Conservation (phyloP, 805 yeast species). For the Pichia scutulata region DNA sequence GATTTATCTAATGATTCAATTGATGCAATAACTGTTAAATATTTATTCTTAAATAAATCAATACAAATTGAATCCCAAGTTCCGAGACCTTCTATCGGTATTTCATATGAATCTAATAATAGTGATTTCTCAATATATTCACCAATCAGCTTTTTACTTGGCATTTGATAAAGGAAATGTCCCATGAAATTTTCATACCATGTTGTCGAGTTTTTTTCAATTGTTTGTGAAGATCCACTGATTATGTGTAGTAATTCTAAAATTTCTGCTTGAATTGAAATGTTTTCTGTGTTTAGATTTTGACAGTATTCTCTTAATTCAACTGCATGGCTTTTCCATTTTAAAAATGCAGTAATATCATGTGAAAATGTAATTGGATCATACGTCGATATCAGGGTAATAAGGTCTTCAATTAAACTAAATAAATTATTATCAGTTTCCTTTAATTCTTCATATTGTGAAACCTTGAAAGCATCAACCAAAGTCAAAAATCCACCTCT, state of each 20-base stretch:
- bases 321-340: constrained; percentile 45
- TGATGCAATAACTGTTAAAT: constrained; percentile 48
- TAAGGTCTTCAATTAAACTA: constrained; percentile 35
- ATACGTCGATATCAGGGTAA: constrained; percentile 33
- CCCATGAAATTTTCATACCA: constrained; percentile 62
- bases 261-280: constrained; percentile 30
- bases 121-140: constrained; percentile 36
- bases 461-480: constrained; percentile 35
- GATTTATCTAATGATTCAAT: constrained; percentile 54
- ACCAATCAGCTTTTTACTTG: constrained; percentile 34
- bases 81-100: constrained; percentile 31
- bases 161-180: constrained; percentile 46
- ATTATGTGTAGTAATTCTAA: constrained; percentile 36
- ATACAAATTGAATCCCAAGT: constrained; percentile 51
- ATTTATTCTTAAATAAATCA: constrained; percentile 48
- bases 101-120: constrained; percentile 11
- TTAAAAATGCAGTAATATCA: constrained; percentile 34
- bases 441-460: constrained; percentile 35
- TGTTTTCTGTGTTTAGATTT: constrained; percentile 19
- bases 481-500: constrained; percentile 61
- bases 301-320: constrained; percentile 37
- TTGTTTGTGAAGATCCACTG: constrained; percentile 42
- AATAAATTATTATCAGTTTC: constrained; percentile 26
- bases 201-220: constrained; percentile 41
- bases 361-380: constrained; percentile 27